phyloP scores from a whole-genome alignment of 163 green algal genomes.

The Chloromonas sp. region DNA sequence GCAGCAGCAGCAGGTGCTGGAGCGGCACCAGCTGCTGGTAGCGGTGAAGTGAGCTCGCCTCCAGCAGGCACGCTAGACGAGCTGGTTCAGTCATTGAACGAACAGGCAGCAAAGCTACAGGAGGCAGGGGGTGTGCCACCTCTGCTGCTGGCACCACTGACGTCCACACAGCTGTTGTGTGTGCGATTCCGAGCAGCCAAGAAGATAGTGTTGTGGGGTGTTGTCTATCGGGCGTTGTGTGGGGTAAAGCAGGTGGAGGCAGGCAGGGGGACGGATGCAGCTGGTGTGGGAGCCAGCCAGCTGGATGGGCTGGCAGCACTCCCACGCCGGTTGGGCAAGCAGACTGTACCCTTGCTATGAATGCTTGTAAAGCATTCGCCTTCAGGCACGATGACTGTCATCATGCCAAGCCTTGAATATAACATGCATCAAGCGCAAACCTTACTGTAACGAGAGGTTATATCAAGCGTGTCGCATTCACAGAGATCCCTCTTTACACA shows the following conservation, averaged over 20 bases:
- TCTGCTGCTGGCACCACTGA: background rate
- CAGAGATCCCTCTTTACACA: too few relatives aligned
- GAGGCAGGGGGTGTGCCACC: background rate
- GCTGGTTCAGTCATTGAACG: background rate
- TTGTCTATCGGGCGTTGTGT: background rate
- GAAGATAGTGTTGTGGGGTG: conserved; percentile 10
- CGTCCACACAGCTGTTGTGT: background rate
- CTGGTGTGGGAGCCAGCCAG: too few relatives aligned
- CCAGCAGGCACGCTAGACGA: background rate
- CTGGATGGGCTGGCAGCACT: too few relatives aligned
- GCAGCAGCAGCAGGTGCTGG: background rate
- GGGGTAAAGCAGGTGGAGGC: background rate
- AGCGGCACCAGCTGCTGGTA: background rate
- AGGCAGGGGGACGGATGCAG: background rate
- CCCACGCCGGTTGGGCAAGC: too few relatives aligned
- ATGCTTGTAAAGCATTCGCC: too few relatives aligned
- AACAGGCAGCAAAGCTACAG: background rate
- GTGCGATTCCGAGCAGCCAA: background rate
- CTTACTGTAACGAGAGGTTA: too few relatives aligned
- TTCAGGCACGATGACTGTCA: too few relatives aligned
- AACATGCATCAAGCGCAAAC: too few relatives aligned
- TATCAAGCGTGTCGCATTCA: too few relatives aligned
- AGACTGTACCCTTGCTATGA: too few relatives aligned
- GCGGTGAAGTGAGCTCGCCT: background rate
- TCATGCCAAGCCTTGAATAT: too few relatives aligned